Evolutionary conservation across 768 basidiomycete genomes (phyloP).

Genomic region (Rhizopogon rudus): DNA sequence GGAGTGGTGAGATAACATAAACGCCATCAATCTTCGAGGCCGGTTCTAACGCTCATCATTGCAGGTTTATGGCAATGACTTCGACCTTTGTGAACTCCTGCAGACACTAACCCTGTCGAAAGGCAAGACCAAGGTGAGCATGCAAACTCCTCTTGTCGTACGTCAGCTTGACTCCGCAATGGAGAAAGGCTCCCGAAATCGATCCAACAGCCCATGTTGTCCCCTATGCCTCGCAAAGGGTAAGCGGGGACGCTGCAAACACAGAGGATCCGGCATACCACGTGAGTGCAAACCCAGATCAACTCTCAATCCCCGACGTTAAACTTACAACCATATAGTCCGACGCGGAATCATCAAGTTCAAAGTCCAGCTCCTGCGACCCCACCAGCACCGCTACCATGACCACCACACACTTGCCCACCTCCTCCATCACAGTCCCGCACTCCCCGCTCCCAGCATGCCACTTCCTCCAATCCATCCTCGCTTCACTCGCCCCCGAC

Average conservation of each 20-base stretch:
- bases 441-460: conserved; percentile 40
- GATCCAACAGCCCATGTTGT: conserved; percentile 12
- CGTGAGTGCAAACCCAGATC: conserved; percentile 22
- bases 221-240: conserved; percentile 26
- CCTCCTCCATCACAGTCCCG: conserved; percentile 9
- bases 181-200: conserved; percentile 29
- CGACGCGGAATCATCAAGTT: conserved; percentile 42
- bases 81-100: conserved; percentile 51
- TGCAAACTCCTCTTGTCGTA: neutral
- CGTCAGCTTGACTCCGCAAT: conserved; percentile 2
- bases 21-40: neutral
- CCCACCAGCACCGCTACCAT: conserved; percentile 4
- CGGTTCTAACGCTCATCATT: conserved; percentile 1
- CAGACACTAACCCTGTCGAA: conserved; percentile 45
- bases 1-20: conserved; percentile 16
- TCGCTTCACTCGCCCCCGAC: conserved; percentile 45
- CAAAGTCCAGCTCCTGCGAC: conserved; percentile 35
- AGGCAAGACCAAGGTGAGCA: conserved; percentile 27
- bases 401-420: conserved; percentile 11
- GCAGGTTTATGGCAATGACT: conserved; percentile 24
- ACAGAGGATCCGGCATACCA: conserved; percentile 43
- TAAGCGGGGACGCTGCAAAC: conserved; percentile 35
- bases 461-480: conserved; percentile 57
- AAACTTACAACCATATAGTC: conserved; percentile 25
- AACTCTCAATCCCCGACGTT: neutral